Evolutionary conservation across 371 early-diverging fungal genomes (phyloP).

Genomic region (Saksenaea oblongispora): DNA sequence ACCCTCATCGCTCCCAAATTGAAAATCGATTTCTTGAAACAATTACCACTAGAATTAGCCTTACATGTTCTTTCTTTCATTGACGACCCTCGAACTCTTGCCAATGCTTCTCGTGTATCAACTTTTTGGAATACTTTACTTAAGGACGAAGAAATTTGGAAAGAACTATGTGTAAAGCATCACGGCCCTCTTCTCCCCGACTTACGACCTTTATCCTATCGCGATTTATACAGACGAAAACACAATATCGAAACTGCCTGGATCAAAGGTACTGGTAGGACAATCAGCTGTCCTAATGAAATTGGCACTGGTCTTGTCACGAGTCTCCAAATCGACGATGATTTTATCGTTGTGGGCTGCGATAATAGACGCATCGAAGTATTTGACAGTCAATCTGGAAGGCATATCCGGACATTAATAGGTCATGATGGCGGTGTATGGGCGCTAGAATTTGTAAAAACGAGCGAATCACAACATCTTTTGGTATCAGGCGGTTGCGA

Average conservation of each 20-base stretch:
- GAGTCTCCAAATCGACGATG: slow-evolving; percentile 83
- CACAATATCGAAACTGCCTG: slow-evolving; percentile 72
- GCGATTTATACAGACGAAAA: slow-evolving; percentile 64
- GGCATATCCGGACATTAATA: slow-evolving; percentile 11
- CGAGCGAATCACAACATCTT: slow-evolving; percentile 36
- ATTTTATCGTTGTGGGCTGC: slow-evolving; percentile 82
- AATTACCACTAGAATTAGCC: slow-evolving; percentile 1
- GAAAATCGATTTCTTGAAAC: slow-evolving; percentile 76
- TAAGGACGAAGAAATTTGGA: slow-evolving; percentile 63
- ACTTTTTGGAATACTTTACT: slow-evolving; percentile 75
- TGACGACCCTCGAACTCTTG: slow-evolving; percentile 72
- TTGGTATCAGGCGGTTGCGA: slow-evolving; percentile 75
- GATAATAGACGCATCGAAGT: slow-evolving; percentile 84
- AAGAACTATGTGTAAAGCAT: slow-evolving; percentile 49
- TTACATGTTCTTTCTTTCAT: slow-evolving; percentile 42
- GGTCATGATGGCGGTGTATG: slow-evolving; percentile 88
- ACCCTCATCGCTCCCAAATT: slow-evolving; percentile 65
- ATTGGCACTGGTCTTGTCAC: slow-evolving; percentile 81
- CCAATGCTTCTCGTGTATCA: slow-evolving; percentile 74
- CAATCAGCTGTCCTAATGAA: slow-evolving; percentile 45
- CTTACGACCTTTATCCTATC: slow-evolving; percentile 50
- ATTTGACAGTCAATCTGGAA: slow-evolving; percentile 68
- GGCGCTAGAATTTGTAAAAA: slow-evolving; percentile 59
- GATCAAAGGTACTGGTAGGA: slow-evolving; percentile 63
- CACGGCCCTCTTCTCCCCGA: slow-evolving; percentile 8